Conservation (phyloP, 2,329 filamentous ascomycete genomes). For the Lasiodiplodia sp. region DNA sequence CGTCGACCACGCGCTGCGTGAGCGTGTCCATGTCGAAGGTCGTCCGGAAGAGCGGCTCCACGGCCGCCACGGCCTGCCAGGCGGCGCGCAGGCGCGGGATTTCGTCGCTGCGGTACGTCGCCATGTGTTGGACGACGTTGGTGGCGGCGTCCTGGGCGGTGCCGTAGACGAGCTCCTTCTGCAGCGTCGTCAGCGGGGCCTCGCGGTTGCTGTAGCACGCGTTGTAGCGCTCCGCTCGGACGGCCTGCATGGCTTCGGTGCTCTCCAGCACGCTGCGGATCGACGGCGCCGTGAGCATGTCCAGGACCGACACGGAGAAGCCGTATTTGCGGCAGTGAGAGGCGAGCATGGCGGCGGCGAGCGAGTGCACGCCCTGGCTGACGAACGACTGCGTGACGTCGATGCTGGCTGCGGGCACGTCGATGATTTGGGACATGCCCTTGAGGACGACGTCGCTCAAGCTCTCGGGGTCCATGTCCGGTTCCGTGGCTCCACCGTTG, state of each 20-base stretch:
- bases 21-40: neutral
- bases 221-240: neutral
- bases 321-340: neutral
- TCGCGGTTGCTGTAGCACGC: neutral
- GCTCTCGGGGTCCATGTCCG: no score
- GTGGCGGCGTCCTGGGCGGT: neutral
- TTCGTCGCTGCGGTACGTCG: neutral
- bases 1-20: neutral
- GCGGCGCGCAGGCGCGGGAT: neutral
- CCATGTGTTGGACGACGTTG: conserved; percentile 1
- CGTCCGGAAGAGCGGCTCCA: conserved; percentile 1
- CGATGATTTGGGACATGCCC: neutral
- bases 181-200: conserved; percentile 1
- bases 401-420: neutral
- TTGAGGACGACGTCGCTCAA: no score
- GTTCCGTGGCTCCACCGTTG: no score
- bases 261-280: neutral
- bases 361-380: conserved; percentile 9
- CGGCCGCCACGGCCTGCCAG: conserved; percentile 1
- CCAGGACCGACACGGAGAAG: neutral
- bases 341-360: conserved; percentile 5
- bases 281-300: neutral
- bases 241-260: neutral
- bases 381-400: neutral
- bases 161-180: conserved; percentile 2